These are phyloP conservation scores for Vaucheria bursata DNA, from an alignment of 352 stramenopile genomes.

Conservation along the genomic window DNA sequence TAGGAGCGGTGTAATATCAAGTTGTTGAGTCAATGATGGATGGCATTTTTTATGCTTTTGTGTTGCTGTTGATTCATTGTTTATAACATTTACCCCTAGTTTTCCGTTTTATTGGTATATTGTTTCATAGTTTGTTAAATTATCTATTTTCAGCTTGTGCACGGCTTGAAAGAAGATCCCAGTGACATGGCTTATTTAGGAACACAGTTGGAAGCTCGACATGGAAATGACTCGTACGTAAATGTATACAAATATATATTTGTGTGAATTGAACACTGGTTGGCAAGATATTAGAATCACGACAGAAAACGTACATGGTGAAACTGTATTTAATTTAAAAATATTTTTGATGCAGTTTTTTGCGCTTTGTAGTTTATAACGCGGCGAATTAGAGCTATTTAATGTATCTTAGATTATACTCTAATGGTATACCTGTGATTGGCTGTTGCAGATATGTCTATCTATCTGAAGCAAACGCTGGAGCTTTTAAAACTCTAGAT, in stretches of 20 bases:
- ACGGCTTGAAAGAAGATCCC: constrained; percentile 31
- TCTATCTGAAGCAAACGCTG: constrained; percentile 15
- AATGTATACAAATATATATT: neutral
- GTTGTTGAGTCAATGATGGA: neutral
- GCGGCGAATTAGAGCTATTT: too few relatives aligned
- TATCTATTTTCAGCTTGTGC: constrained; percentile 30
- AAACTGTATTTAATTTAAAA: too few relatives aligned
- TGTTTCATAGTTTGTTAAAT: neutral
- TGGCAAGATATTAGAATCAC: too few relatives aligned
- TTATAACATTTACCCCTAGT: neutral
- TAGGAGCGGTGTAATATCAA: neutral
- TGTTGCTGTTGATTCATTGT: neutral
- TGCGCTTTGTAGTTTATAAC: too few relatives aligned
- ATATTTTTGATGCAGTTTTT: too few relatives aligned
- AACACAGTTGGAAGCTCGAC: constrained; percentile 6
- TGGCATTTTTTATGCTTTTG: neutral
- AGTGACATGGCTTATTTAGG: constrained; percentile 37
- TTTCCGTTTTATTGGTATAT: neutral
- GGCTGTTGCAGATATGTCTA: neutral
- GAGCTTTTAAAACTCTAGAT: constrained; percentile 38
- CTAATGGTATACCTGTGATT: neutral
- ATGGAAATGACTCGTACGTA: constrained; percentile 1
- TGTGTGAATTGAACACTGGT: neutral
- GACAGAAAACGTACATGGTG: too few relatives aligned
- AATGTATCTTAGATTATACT: neutral